Evolutionary conservation across 2,329 filamentous ascomycete species (phyloP), one percentile per base, ranked within the genome.

Genomic region (Colletotrichum sp.): DNA sequence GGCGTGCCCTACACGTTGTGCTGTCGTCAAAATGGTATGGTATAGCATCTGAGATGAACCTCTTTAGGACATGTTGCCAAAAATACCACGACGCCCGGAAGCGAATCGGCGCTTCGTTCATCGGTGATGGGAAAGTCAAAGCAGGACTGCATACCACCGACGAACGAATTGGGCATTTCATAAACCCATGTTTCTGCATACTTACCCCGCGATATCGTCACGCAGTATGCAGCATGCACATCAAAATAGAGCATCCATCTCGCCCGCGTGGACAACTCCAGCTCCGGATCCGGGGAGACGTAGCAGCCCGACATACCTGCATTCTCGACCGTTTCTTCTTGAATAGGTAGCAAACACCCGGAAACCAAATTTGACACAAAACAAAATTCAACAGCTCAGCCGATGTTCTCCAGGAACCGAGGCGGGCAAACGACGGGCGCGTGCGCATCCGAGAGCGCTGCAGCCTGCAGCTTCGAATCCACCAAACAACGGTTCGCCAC

Each of bases 381-480:
- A 48, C 18, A 48, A 43, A 43, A 43, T 43, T 48, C 43, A 13
- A 21, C 43, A 1, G 43, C 30, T 58, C 38, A 55, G 24, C 12
- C 28, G 26, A 32, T 16, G 26, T 18, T 26, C n/a, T 9, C 9
- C 18, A 21, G 6, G 12, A 21, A 67, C 30, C 36, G 14, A 18
- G 36, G 36, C 36, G 14, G 36, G 30, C n/a, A 43, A 14, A 28
- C 18, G 26, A 38, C 24, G 43, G 61, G 55, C 26, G 21, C 61
- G 69, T 58, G 61, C 61, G 24, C 34, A 71, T 66, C 48, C 24
- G 61, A 66, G 43, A 21, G 61, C 13, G 26, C 43, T 55, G 43
- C 43, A 43, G 43, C 18, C 48, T 32, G 18, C 8, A 34, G 55
- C 10, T 52, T 13, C 3, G 10, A 21, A 58, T 66, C 5, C 30